Percentiles rank a stretch among this genome's conserved stretches.
phyloP scores from a whole-genome alignment of 2,329 filamentous ascomycete genomes.

The Xylariaceae sp. region DNA sequence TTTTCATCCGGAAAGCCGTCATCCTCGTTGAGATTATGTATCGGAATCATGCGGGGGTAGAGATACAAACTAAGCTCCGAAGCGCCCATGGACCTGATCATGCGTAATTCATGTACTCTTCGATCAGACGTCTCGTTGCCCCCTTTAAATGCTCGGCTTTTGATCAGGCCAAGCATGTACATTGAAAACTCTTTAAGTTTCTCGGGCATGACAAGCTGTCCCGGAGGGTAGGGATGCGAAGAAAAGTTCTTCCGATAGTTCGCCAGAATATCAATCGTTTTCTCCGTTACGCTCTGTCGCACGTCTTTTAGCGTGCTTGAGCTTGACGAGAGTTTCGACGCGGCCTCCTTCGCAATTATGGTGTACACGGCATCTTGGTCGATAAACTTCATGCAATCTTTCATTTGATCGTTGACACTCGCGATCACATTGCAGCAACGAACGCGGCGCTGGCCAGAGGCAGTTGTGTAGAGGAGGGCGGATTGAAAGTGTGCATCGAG shows the following conservation, averaged over 20 bases:
- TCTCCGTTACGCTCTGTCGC: slow-evolving; percentile 76
- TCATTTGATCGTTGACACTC: slow-evolving; percentile 78
- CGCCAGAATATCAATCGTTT: slow-evolving; percentile 86
- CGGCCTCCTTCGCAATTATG: slow-evolving; percentile 89
- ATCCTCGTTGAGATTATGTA: slow-evolving; percentile 82
- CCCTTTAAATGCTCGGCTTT: slow-evolving; percentile 89
- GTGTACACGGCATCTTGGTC: slow-evolving; percentile 91
- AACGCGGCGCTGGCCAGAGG: slow-evolving; percentile 81
- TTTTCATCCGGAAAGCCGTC: slow-evolving; percentile 89
- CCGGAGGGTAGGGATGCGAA: slow-evolving; percentile 74
- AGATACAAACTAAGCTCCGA: slow-evolving; percentile 86
- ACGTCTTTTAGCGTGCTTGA: slow-evolving; percentile 80
- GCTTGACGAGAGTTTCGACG: slow-evolving; percentile 69
- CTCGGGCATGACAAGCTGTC: slow-evolving; percentile 91
- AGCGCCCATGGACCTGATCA: slow-evolving; percentile 83
- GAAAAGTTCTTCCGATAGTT: slow-evolving; percentile 92
- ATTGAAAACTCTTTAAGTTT: slow-evolving; percentile 94
- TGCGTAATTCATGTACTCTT: slow-evolving; percentile 83
- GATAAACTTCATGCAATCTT: slow-evolving; percentile 85
- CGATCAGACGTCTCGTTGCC: slow-evolving; percentile 88
- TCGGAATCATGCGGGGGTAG: slow-evolving; percentile 86
- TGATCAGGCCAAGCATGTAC: slow-evolving; percentile 87
- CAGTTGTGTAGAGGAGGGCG: slow-evolving; percentile 89
- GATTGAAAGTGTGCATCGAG: slow-evolving; percentile 97
- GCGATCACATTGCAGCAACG: slow-evolving; percentile 92